Conservation (phyloP, 208 protist species). For the Plasmodiophora brassicae region DNA sequence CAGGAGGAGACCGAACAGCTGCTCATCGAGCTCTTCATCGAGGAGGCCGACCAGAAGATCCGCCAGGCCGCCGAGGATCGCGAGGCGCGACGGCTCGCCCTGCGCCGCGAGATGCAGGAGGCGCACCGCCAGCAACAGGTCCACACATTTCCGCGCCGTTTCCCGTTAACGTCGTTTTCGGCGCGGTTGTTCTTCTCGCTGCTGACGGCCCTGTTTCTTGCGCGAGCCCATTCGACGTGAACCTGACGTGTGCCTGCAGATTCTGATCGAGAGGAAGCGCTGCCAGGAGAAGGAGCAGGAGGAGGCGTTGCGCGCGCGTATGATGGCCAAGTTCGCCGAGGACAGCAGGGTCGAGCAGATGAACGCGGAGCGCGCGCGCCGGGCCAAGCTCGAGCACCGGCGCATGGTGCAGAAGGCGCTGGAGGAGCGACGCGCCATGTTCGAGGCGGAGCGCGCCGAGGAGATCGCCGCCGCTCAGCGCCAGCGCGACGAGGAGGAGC, state of each 20-base stretch:
- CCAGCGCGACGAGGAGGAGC: background rate
- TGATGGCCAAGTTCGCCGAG: conserved; percentile 56
- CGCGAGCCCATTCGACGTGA: too few species aligned
- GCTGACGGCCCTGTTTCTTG: background rate
- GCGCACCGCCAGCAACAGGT: background rate
- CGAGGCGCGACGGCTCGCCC: conserved; percentile 31
- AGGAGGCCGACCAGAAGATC: conserved; percentile 36
- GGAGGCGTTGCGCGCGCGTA: conserved; percentile 34
- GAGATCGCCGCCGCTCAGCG: background rate
- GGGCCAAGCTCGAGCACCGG: conserved; percentile 51
- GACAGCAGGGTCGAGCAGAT: conserved; percentile 56
- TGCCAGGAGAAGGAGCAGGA: too few species aligned
- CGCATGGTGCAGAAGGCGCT: conserved; percentile 47
- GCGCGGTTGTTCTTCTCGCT: background rate
- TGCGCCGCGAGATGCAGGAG: conserved; percentile 47
- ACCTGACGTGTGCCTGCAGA: too few species aligned
- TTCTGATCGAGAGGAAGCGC: too few species aligned
- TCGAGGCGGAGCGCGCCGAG: conserved; percentile 36
- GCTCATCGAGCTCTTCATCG: conserved; percentile 46
- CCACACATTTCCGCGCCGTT: too few species aligned
- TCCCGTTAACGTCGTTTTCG: too few species aligned
- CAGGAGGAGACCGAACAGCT: conserved; percentile 49
- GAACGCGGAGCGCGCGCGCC: conserved; percentile 47
- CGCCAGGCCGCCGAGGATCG: conserved; percentile 1
- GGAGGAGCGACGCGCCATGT: conserved; percentile 46